A percentile compares a stretch with the other conserved stretches of the same genome.
Conservation (phyloP, 2,329 filamentous ascomycete genomes). For the Verticillium dahliae region DNA sequence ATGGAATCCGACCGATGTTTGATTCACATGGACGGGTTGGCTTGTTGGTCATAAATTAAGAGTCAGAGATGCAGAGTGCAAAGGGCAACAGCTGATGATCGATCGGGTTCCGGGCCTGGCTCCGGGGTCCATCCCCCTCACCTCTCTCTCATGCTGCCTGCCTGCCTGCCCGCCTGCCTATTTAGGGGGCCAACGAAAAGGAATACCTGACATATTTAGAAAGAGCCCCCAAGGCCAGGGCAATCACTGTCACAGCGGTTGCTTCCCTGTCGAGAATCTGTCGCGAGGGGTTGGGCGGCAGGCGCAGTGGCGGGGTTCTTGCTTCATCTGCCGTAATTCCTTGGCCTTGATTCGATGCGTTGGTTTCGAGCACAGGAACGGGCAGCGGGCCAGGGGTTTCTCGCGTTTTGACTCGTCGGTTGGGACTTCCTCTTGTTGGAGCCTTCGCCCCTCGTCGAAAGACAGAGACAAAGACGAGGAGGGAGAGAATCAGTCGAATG, state of each 20-base stretch:
- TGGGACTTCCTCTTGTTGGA: not conserved
- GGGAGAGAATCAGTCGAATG: too few relatives aligned
- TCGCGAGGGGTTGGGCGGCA: not conserved
- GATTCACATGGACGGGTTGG: not conserved
- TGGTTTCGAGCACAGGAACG: not conserved
- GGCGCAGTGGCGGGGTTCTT: not conserved
- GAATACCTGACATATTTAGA: too few relatives aligned
- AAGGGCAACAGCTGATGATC: not conserved
- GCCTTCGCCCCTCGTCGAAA: not conserved
- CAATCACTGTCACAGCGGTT: not conserved
- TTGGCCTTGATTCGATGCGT: not conserved
- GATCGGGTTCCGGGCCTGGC: too few relatives aligned
- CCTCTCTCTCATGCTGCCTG: too few relatives aligned
- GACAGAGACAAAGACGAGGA: too few relatives aligned
- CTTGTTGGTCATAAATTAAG: not conserved
- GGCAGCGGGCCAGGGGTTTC: not conserved
- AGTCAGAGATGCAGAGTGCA: not conserved
- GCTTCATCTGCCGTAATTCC: not conserved
- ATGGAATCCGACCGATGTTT: not conserved
- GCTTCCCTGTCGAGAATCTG: not conserved
- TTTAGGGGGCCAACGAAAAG: too few relatives aligned
- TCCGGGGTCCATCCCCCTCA: too few relatives aligned
- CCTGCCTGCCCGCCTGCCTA: too few relatives aligned
- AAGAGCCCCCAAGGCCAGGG: too few relatives aligned
- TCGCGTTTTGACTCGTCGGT: not conserved